Base-by-base conservation (phyloP, 1,284 basidiomycete genomes). In the Ganoderma boninense region DNA sequence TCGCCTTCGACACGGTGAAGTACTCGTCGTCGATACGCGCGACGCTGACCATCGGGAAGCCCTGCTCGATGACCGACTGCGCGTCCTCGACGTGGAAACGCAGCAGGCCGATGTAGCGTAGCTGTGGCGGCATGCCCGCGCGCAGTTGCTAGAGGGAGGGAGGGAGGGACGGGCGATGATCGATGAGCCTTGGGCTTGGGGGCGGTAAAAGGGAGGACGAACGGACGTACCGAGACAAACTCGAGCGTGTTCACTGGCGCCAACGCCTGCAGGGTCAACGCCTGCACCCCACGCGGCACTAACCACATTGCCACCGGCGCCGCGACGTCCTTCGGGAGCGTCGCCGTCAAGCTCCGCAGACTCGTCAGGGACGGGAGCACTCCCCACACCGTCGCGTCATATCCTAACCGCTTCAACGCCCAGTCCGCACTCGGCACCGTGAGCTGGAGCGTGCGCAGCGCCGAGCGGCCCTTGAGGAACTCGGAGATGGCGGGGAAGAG, bases 381-480 rank as follows among this genome's bases (percentile, higher is more conserved):
- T 16, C 91, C 91, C 90, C 90, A 92, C 8, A 89, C 84, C 0
- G 87, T 85, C 0, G 91, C 89, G 72, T 91, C 89, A 73, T 90
- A 92, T 26, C 91, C 91, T 14, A 90, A 83, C 14, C 84, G 81
- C 67, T 82, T 80, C 71, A 87, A 85, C 56, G 83, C 80, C 70
- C 77, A 80, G 61, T 86, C 84, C 26, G 85, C 82, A n/a, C 83
- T 82, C 16, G 86, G 84, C 11, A 88, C 85, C 13, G 86, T 83
- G 1, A 92, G 82, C 62, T 85, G 82, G 49, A 92, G 83, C 0
- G 86, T 86, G 38, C 82, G 82, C 46, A 93, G 79, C 52, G 86
- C 79, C n/a, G 79, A 80, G 52, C 89, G 82, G n/a, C 86, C 86
- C 10, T 89, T 85, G 38, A 93, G 80, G 77, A 93, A 92, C 44